Base-by-base conservation (phyloP, 2,329 filamentous ascomycete species). In the Beauveria asiatica region DNA sequence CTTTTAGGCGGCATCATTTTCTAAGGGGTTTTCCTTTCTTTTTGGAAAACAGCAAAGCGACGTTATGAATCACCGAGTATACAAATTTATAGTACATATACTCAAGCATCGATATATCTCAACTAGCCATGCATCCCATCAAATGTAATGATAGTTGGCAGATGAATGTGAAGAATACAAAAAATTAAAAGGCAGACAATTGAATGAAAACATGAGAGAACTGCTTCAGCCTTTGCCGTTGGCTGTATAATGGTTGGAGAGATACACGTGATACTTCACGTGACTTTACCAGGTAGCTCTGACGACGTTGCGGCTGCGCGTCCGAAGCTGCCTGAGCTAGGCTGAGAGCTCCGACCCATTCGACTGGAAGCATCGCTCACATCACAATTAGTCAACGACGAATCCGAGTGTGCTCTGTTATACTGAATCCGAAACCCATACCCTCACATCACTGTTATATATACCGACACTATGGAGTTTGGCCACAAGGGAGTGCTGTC, bases 401-500 rank as follows among this genome's bases (percentile, higher is more conserved):
- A 60, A 49, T 44, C 3, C 17, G 11, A 49, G n/a, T 9, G 23
- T n/a, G 16, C 30, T 13, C 9, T 11, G 3, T 17, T 6, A 49
- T 21, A 33, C 45, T 39, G 10, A 42, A 52, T n/a, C 25, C 17
- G 19, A 57, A 11, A 44, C 13, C 19, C 2, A 53, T 19, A 54
- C 7, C 21, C 13, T 37, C 16, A n/a, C 21, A 39, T 1, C 21
- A 6, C 21, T 19, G 10, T 39, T 49, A 21, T n/a, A 62, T 23
- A 59, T 21, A 39, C 41, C 17, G 25, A 50, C 53, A 70, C 61
- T 55, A 87, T 87, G 84, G 84, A 87, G 72, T 87, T 85, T 68
- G 82, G 83, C 62, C 82, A 74, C 63, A 80, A 81, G 67, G 85
- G 85, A 70, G 78, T 79, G 68, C 72, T 88, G 68, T 86, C 82